Percentiles rank a stretch among this genome's conserved stretches.
Conservation (phyloP, 148 eudicot genomes). For the Arbutus unedo region DNA sequence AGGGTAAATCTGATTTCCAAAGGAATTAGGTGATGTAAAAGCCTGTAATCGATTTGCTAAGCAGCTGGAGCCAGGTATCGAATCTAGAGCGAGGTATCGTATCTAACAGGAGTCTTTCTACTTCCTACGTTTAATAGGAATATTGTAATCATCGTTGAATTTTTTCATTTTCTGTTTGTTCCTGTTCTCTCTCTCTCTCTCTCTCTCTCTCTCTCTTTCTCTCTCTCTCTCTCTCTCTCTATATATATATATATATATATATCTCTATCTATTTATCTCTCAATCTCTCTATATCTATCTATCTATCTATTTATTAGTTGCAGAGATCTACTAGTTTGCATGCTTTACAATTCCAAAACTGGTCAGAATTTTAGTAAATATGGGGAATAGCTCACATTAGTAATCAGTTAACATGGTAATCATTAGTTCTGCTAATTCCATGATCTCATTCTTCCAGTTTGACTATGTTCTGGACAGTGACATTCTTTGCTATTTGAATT, state of each 20-base stretch:
- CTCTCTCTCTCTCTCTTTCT: no score
- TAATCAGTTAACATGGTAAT: no score
- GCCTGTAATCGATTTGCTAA: background rate
- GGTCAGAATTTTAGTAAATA: background rate
- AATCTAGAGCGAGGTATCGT: background rate
- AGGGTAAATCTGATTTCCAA: background rate
- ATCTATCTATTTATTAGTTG: background rate
- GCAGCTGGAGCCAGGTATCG: constrained; percentile 7
- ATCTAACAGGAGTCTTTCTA: background rate
- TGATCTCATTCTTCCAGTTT: no score
- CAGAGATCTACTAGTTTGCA: background rate
- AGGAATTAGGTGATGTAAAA: background rate
- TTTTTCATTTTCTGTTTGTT: background rate
- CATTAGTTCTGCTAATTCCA: no score
- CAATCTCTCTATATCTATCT: no score
- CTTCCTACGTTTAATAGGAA: background rate
- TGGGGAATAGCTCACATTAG: background rate
- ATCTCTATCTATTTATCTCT: no score
- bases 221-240: no score
- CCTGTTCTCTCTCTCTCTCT: background rate
- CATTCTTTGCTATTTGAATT: no score
- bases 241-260: no score
- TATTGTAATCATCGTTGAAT: background rate
- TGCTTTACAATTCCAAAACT: background rate
- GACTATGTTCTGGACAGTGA: no score